Evolutionary conservation across 176 grass and related monocot species (phyloP).

Genomic region (Phyllostachys edulis): DNA sequence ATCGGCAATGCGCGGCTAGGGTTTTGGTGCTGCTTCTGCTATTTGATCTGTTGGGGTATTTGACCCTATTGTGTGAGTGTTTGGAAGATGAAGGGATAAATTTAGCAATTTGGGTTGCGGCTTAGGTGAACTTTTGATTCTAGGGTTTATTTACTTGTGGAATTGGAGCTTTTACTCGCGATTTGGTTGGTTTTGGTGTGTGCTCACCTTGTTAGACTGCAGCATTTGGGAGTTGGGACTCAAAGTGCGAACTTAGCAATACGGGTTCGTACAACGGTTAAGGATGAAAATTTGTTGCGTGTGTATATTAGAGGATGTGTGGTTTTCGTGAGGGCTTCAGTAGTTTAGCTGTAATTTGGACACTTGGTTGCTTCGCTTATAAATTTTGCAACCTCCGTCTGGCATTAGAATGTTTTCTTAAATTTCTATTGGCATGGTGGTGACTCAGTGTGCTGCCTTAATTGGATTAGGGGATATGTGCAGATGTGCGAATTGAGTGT

Average conservation of each 20-base stretch:
- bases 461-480: neutral
- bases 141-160: constrained; percentile 18
- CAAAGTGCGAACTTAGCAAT: neutral
- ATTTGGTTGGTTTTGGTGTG: neutral
- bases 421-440: neutral
- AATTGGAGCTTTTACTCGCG: neutral
- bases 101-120: neutral
- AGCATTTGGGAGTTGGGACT: neutral
- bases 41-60: neutral
- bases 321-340: neutral
- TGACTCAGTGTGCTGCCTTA: neutral
- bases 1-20: constrained; percentile 1
- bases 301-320: neutral
- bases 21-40: neutral
- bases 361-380: neutral
- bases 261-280: neutral
- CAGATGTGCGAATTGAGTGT: neutral
- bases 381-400: neutral
- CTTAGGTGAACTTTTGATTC: neutral
- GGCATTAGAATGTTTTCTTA: neutral
- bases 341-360: neutral
- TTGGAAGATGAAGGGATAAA: neutral
- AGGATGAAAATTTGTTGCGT: neutral
- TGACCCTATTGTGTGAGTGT: neutral
- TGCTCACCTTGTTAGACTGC: neutral